Evolutionary conservation across 2,329 filamentous ascomycete genomes (phyloP), one percentile per base, ranked within the genome.

Genomic region (Lasiodiplodia hormozganensis): DNA sequence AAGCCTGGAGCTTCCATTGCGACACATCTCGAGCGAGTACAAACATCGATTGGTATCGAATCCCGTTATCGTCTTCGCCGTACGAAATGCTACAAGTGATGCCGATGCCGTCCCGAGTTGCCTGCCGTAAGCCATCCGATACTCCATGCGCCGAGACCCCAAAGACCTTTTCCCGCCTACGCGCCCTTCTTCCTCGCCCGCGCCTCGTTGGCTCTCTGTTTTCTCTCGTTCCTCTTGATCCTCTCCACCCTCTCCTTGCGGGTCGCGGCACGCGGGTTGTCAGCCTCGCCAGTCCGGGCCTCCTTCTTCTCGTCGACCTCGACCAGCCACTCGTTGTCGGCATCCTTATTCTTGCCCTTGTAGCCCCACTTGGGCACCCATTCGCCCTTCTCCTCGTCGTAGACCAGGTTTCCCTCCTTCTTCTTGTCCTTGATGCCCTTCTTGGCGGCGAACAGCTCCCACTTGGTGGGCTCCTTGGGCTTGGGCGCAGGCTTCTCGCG

Each of bases 291-390:
- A 49, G 83, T 85, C 82, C 92, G 90, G 77, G 88, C 89, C 79
- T 90, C 88, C 73, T 82, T 82, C 78, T 85, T 84, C 72, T 91
- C 88, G 77, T 97, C 91, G 66, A 99, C 90, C 87, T 98, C 96
- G 69, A 97, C 93, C 73, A 97, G 84, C 92, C 94, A 97, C 76
- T 97, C 90, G 72, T 89, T 85, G 81, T 96, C 90, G 23, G 88
- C 91, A 70, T 90, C 89, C 85, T 96, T 95, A 81, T 96, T 96
- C 79, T 92, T 90, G 70, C 91, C 94, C 83, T 95, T 92, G 84
- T 96, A 97, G 0, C 96, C 96, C 93, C 95, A 99, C 81, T 94
- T 94, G 71, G 92, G 91, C 77, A 93, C 92, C 93, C 94, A 98
- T 79, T 96, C 92, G 72, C 92, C 92, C 38, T 85, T 92, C 69